Conservation (phyloP, 2,329 filamentous ascomycete species). For the Fusarium falciforme region DNA sequence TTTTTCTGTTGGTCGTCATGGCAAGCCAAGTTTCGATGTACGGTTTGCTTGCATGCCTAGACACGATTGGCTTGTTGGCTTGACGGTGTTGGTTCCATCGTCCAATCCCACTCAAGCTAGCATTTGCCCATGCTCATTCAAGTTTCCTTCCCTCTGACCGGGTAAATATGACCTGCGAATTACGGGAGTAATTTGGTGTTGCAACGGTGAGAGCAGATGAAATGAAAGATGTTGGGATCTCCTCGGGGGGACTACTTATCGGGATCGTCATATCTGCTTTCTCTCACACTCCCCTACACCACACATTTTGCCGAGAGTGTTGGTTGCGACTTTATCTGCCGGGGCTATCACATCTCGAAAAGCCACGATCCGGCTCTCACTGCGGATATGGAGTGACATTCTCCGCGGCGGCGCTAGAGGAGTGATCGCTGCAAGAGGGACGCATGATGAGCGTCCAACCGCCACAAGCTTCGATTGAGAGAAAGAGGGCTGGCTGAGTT, state of each 20-base stretch:
- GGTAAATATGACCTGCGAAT: neutral
- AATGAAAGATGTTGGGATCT: neutral
- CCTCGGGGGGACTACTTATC: neutral
- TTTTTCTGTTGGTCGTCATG: conserved; percentile 1
- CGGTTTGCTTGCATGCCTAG: conserved; percentile 9
- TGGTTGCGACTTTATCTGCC: conserved; percentile 3
- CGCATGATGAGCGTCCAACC: conserved; percentile 4
- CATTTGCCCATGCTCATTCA: neutral
- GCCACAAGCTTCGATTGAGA: neutral
- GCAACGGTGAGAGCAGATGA: neutral
- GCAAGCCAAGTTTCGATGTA: conserved; percentile 18
- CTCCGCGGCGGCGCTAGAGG: conserved; percentile 27
- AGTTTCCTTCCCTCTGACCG: neutral
- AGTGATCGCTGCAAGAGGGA: conserved; percentile 15
- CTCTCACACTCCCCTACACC: neutral
- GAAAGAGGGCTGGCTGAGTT: conserved; percentile 12
- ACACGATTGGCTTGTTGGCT: conserved; percentile 30
- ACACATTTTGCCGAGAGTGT: neutral
- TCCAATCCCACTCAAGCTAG: conserved; percentile 10
- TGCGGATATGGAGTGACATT: neutral
- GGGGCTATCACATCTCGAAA: conserved; percentile 39
- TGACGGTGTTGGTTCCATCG: neutral
- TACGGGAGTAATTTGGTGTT: neutral
- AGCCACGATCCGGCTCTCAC: conserved; percentile 18
- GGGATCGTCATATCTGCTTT: neutral